Evolutionary conservation across 2,329 filamentous ascomycete species (phyloP), one percentile per base, ranked within the genome.

Genomic region (Trichoderma aggressivum): DNA sequence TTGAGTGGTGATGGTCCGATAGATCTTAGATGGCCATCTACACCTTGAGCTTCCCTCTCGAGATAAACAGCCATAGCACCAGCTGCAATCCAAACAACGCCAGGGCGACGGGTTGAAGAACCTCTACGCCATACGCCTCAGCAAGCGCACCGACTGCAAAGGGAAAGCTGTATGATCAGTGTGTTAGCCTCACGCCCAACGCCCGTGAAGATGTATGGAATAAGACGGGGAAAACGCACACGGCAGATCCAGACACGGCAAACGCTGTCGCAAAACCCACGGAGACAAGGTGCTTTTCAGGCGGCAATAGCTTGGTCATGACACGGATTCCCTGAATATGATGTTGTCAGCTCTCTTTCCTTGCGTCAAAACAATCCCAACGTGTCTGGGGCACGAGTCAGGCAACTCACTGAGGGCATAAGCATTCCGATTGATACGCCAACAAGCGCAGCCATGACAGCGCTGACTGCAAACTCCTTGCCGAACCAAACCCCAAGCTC

Each of bases 241-340:
- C 76, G 2, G 92, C 90, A 0, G 90, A 92, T 0, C 93, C 93
- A 2, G 86, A 87, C 0, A 92, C 91, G 2, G 93, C 93, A 79
- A 95, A 89, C 0, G 93, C 92, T 0, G 92, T 89, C 1, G 91
- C 91, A 75, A 97, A 95, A 0, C 93, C 93, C 72, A 97, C 93
- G 0, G 90, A 89, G 24, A 88, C 88, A 43, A 96, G 91, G 76
- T 97, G 94, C 39, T 94, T 83, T 73, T 93, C 87, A 53, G 84
- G 85, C 0, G 93, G 92, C 2, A 97, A 83, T 4, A 96, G 83
- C 75, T 93, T 94, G 0, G 92, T 93, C 6, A 69, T 72, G 32
- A 72, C 34, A 2, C 70, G 70, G 12, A 72, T 72, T 56, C 70
- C 70, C 70, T 71, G 7, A n/a, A 10, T 6, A 21, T 21, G n/a